Percentiles rank a stretch among this genome's conserved stretches.
Conservation (phyloP, 192 early-diverging fungal genomes). For the Paraglomus brasilianum region DNA sequence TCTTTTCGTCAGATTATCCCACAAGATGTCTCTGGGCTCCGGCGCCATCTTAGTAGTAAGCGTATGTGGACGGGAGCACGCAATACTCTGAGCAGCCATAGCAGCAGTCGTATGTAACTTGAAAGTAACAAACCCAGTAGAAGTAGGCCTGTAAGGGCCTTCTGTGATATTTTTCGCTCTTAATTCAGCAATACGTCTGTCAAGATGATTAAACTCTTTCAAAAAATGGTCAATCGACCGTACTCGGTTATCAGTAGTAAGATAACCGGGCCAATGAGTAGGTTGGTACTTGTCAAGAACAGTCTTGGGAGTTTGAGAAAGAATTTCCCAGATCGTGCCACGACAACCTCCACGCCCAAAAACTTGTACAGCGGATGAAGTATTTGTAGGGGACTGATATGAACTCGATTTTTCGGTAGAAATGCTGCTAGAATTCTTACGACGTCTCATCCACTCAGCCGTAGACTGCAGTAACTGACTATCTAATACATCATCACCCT, state of each 20-base stretch:
- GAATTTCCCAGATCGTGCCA: constrained; percentile 39
- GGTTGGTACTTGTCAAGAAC: constrained; percentile 41
- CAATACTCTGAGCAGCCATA: constrained; percentile 54
- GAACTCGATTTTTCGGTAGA: background rate
- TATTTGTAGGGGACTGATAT: background rate
- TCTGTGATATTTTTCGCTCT: constrained; percentile 39
- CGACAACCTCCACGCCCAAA: constrained; percentile 24
- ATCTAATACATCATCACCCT: constrained; percentile 3
- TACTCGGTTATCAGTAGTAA: constrained; percentile 32
- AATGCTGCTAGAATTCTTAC: background rate
- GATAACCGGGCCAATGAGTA: constrained; percentile 28
- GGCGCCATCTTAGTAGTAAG: constrained; percentile 54
- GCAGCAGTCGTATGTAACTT: constrained; percentile 54
- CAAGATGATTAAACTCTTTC: constrained; percentile 44
- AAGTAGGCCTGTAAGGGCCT: constrained; percentile 48
- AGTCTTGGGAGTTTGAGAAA: constrained; percentile 31
- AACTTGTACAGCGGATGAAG: constrained; percentile 11
- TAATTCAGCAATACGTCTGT: constrained; percentile 41
- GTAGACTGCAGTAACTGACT: constrained; percentile 15
- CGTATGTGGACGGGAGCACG: constrained; percentile 50
- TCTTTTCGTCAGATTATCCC: constrained; percentile 49
- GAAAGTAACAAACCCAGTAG: constrained; percentile 63
- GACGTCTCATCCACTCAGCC: background rate
- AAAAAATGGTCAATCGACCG: constrained; percentile 40
- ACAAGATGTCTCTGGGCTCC: constrained; percentile 63